Evolutionary conservation across 176 grass and related monocot genomes (phyloP), one percentile per base, ranked within the genome.

Genomic region (Carex littledalei): DNA sequence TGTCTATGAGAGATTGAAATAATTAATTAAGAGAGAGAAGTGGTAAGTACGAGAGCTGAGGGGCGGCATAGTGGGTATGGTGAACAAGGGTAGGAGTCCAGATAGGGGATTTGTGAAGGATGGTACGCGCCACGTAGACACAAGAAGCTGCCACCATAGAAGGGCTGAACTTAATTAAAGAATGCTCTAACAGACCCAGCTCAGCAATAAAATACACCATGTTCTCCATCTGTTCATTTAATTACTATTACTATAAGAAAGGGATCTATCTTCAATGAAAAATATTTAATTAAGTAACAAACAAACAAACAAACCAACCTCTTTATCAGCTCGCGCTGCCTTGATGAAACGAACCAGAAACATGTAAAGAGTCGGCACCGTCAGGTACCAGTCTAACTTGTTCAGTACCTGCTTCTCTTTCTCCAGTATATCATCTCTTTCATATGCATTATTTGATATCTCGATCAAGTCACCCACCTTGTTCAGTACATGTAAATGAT

Each of bases 141-240:
- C 58, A 71, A 73, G 80, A 84, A 8, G 92, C 88, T 16, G 88
- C 92, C 0, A 64, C 85, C 83, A 89, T 8, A 41, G 93, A 95
- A 43, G 93, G 89, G 7, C 82, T 14, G 26, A 86, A 93, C 22
- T 78, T 21, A 6, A 95, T 79, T 82, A 91, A 91, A 3, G 80
- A 72, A 73, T 92, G 88, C 72, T 95, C 80, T 59, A 91, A 84
- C 85, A 95, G 63, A 45, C 85, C 83, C 21, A 95, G 89, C 55
- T 95, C 93, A 55, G 94, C 78, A 37, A 91, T 90, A 84, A 91
- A 95, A 86, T 91, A 91, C n/a, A 86, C 29, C 89, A 93, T 95
- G 63, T 95, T 71, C 80, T 95, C 91, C 81, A 95, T 84, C 93
- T 95, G 85, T 39, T 39, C 5, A 39, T 39, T 39, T 39, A 39